Evolutionary conservation across 768 basidiomycete genomes (phyloP).

Genomic region (Tricholoma flavovirens): DNA sequence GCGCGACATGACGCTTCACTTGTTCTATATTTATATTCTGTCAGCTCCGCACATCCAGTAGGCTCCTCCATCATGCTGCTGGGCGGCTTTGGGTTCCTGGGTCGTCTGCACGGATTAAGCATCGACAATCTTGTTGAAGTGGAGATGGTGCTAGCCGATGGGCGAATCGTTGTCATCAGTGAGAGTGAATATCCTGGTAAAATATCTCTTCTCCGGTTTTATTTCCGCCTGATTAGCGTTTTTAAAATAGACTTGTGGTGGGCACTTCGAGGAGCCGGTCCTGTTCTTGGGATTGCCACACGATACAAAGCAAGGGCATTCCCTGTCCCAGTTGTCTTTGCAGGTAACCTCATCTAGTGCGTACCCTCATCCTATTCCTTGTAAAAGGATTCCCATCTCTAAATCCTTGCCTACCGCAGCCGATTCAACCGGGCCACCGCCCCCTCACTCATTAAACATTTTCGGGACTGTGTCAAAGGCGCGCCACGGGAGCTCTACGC

Average conservation of each 20-base stretch:
- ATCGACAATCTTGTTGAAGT: conserved; percentile 89
- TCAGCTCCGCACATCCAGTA: conserved; percentile 73
- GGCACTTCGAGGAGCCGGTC: conserved; percentile 80
- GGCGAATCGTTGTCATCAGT: conserved; percentile 72
- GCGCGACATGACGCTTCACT: conserved; percentile 1
- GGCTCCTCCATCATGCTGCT: conserved; percentile 78
- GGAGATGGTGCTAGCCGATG: conserved; percentile 89
- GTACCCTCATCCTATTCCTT: conserved; percentile 20
- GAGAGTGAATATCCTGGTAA: conserved; percentile 67
- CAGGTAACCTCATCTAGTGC: conserved; percentile 89
- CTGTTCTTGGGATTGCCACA: conserved; percentile 78
- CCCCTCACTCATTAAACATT: conserved; percentile 83
- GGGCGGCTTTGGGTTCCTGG: conserved; percentile 86
- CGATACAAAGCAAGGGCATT: conserved; percentile 88
- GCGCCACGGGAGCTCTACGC: conserved; percentile 86
- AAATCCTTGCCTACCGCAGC: conserved; percentile 31
- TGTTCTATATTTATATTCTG: background rate
- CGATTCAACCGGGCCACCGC: conserved; percentile 86
- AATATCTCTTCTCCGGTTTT: conserved; percentile 7
- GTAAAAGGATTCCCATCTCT: conserved; percentile 3
- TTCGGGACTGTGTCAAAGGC: conserved; percentile 88
- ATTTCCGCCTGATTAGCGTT: background rate
- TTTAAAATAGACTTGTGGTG: conserved; percentile 69
- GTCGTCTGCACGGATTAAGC: conserved; percentile 78
- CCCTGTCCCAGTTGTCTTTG: conserved; percentile 86